These are phyloP conservation scores for Suillus ampliporus DNA, from an alignment of 768 basidiomycete genomes.

Conservation along the genomic window DNA sequence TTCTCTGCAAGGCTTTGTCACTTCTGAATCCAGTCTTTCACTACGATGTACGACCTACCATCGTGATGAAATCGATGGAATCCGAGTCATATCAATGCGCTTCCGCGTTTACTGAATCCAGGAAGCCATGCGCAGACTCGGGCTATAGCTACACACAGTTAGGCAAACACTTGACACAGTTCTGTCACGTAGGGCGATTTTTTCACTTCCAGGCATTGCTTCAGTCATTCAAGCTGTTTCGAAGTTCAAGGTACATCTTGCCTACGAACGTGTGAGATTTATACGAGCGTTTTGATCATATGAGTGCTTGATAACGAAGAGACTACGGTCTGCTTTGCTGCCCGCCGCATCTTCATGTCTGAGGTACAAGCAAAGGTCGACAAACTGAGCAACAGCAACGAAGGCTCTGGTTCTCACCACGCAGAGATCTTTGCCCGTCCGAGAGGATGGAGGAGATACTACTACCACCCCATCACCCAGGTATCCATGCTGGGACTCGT, in stretches of 20 bases:
- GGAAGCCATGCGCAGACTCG: neutral
- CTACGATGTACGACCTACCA: neutral
- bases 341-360: constrained; percentile 23
- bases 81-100: neutral
- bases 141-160: neutral
- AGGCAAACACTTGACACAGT: too few species aligned
- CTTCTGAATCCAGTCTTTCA: neutral
- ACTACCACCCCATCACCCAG: constrained; percentile 52
- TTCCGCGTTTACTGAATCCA: neutral
- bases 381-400: neutral
- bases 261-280: too few species aligned
- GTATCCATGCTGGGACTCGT: constrained; percentile 71
- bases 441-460: constrained; percentile 56
- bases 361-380: constrained; percentile 18
- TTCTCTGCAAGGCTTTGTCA: neutral
- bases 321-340: too few species aligned
- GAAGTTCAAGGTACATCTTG: too few species aligned
- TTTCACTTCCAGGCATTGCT: too few species aligned
- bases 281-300: too few species aligned
- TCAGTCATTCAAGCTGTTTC: too few species aligned
- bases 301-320: too few species aligned
- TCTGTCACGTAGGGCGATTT: too few species aligned
- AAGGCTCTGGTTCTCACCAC: neutral
- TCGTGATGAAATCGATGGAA: neutral
- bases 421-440: constrained; percentile 49